These are phyloP conservation scores for Diaporthe amygdali DNA, from an alignment of 2,329 filamentous ascomycete genomes.

Conservation along the genomic window DNA sequence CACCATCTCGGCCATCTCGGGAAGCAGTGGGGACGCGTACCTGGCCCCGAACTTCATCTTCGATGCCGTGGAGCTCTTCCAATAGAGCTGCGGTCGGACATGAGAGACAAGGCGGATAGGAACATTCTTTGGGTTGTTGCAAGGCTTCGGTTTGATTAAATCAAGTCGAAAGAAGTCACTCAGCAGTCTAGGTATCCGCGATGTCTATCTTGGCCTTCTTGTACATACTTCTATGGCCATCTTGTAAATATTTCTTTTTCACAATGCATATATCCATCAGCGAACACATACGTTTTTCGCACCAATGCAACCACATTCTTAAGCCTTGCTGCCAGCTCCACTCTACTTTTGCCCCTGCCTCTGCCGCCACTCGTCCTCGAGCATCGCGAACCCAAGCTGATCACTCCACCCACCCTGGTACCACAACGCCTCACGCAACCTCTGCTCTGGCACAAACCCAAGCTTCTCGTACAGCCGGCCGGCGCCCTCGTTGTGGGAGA, in stretches of 20 bases:
- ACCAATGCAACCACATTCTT: neutral
- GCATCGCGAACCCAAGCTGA: conserved; percentile 37
- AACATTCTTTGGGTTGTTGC: neutral
- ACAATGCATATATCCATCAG: neutral
- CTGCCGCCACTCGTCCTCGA: conserved; percentile 28
- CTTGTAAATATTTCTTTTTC: neutral
- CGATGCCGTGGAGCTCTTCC: conserved; percentile 41
- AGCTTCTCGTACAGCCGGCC: conserved; percentile 38
- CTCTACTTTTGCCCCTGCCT: neutral
- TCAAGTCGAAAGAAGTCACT: neutral
- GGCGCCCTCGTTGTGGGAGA: conserved; percentile 39
- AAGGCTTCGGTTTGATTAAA: neutral
- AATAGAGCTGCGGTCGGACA: neutral
- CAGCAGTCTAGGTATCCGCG: neutral
- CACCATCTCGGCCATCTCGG: conserved; percentile 62
- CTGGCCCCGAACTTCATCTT: conserved; percentile 61
- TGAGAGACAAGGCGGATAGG: neutral
- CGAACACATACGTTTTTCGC: too few relatives aligned
- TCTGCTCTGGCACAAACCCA: conserved; percentile 46
- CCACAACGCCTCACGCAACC: conserved; percentile 46
- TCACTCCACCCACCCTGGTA: conserved; percentile 42
- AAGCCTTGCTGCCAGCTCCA: neutral
- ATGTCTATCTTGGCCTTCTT: neutral
- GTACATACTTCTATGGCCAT: neutral
- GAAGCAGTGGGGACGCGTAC: conserved; percentile 59